Evolutionary conservation across 768 basidiomycete genomes (phyloP), one percentile per base, ranked within the genome.

Genomic region (Lactarius hengduanensis): DNA sequence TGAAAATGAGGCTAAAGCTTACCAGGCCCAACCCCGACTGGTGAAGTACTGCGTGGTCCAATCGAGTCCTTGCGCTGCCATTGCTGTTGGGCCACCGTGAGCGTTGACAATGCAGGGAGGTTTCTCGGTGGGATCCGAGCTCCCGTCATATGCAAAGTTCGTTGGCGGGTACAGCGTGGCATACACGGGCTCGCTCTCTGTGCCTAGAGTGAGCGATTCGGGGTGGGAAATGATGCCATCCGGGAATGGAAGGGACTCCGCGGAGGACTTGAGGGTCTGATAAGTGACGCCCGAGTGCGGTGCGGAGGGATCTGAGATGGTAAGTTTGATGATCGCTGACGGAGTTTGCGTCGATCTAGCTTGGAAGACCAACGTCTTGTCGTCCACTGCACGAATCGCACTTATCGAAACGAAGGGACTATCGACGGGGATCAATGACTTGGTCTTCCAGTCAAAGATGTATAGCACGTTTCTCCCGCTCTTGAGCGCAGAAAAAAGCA

Each of bases 11-110:
- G n/a, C 28, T 6, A 26, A 15, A 10, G 62, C 20, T 6, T 64
- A 89, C 90, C 88, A 91, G n/a, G 81, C 88, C 77, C 83, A 92
- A 47, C 59, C 59, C 1, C 59, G 59, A 18, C 59, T 61, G 45
- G 59, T 61, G 32, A 61, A 61, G 13, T 61, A 61, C 15, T 61
- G 59, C 13, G 78, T 82, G n/a, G 70, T 73, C 84, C 84, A 84
- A 16, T 73, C 74, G 41, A 92, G 74, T 0, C 78, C 82, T 10
- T 87, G 85, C 1, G 67, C 22, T 3, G 78, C 76, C 4, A 79
- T 74, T 3, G 70, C 71, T 0, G 89, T 92, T 0, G 92, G 92
- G 6, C 66, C 66, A 11, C 66, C 66, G 11, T 67, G 66, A n/a
- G 50, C 57, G 30, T 56, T 59, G 47, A 67, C 62, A 32, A 67